Base-by-base conservation (phyloP, 202 grass and related monocot genomes). In the Carex arenaria region DNA sequence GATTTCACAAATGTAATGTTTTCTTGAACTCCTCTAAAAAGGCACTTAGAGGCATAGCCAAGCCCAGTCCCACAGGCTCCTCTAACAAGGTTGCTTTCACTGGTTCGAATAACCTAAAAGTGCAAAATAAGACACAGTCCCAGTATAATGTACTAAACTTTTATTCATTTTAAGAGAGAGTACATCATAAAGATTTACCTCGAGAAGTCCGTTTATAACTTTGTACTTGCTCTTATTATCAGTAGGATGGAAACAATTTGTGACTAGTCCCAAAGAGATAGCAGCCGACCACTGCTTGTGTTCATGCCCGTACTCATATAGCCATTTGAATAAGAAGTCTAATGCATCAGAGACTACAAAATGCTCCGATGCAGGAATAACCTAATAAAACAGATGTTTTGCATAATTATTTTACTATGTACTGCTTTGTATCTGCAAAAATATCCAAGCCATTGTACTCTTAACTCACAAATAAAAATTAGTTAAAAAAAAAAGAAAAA, bases 221-320 rank as follows among this genome's bases (percentile, higher is more conserved):
- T 94, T 85, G 84, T 89, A 76, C 72, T 91, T 93, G 87, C 78
- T 87, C 80, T 87, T 94, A 87, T 84, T 87, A 85, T 98, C 90
- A 1, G 92, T 91, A 80, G 89, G 68, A 86, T 98, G 90, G 78
- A 95, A 95, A 86, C 92, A 93, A 79, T 85, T 94, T 60, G 86
- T 88, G 78, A 98, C 72, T 51, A 98, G 28, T 84, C 95, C 95
- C 78, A 98, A 90, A 60, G 89, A 94, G 65, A 98, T 64, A 61
- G 95, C 90, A 73, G 87, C 83, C 60, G 89, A 91, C 92, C 92
- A 98, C 57, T 98, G 95, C 60, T 84, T 85, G 56, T 94, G 92
- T 84, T 95, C 95, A 89, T 98, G 95, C 85, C 91, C 92, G 34
- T 93, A 94, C 77, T 94, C 92, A 61, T 88, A 83, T 73, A 98